phyloP scores from a whole-genome alignment of 2,329 filamentous ascomycete species.

The Epichloe hybrida region DNA sequence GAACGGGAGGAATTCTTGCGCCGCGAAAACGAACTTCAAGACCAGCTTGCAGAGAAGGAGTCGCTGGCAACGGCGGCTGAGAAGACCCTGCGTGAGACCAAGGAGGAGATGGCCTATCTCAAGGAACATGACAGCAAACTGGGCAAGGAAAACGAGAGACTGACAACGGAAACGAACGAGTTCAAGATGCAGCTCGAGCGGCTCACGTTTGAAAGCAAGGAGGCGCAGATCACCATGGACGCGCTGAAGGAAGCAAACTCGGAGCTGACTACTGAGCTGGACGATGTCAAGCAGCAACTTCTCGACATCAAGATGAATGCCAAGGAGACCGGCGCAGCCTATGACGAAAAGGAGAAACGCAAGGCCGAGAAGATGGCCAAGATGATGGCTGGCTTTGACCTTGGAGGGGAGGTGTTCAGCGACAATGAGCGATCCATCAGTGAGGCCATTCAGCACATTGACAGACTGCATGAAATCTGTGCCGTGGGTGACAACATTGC shows the following conservation, averaged over 20 bases:
- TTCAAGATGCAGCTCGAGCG: slow-evolving; percentile 95
- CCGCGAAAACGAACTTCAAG: slow-evolving; percentile 92
- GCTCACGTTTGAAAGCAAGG: slow-evolving; percentile 89
- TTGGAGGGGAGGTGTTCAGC: slow-evolving; percentile 89
- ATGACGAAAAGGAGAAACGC: slow-evolving; percentile 96
- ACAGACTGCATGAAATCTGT: slow-evolving; percentile 64
- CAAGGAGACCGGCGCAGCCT: slow-evolving; percentile 76
- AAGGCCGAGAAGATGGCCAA: slow-evolving; percentile 99
- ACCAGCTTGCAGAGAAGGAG: slow-evolving; percentile 90
- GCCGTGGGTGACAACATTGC: slow-evolving; percentile 65
- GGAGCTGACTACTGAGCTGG: slow-evolving; percentile 81
- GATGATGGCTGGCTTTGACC: slow-evolving; percentile 99
- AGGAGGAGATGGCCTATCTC: slow-evolving; percentile 72
- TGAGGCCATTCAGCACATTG: slow-evolving; percentile 71
- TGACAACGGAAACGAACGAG: slow-evolving; percentile 78
- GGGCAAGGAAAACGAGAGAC: slow-evolving; percentile 79
- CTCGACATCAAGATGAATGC: slow-evolving; percentile 93
- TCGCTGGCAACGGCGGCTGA: slow-evolving; percentile 66
- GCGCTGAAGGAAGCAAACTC: slow-evolving; percentile 89
- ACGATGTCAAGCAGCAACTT: slow-evolving; percentile 92
- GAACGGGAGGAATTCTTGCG: slow-evolving; percentile 92
- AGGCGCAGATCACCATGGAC: slow-evolving; percentile 95
- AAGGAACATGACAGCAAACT: slow-evolving; percentile 77
- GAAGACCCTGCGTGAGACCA: slow-evolving; percentile 66
- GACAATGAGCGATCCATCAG: slow-evolving; percentile 81